Percentiles rank a stretch among this genome's conserved stretches.
Evolutionary conservation across 441 rosid genomes (phyloP).

Genomic region (Bruguiera hainesii): DNA sequence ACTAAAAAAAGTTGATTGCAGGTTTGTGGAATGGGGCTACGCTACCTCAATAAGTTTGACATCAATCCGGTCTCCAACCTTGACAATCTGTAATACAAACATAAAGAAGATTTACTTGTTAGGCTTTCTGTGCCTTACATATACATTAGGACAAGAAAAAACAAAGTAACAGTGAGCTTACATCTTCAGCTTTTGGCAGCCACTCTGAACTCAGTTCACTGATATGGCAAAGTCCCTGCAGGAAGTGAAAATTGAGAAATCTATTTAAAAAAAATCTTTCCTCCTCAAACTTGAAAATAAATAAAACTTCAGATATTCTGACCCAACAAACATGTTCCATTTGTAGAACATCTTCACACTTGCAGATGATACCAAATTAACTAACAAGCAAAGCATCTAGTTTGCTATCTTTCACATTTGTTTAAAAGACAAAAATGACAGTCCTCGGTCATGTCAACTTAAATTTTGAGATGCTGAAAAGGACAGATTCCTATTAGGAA

Average conservation of each 20-base stretch:
- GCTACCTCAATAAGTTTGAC: slow-evolving; percentile 96
- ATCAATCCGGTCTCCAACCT: slow-evolving; percentile 90
- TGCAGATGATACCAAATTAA: neutral
- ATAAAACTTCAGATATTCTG: neutral
- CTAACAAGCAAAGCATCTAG: neutral
- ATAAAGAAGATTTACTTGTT: slow-evolving; percentile 16
- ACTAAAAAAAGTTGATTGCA: neutral
- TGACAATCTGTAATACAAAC: slow-evolving; percentile 52
- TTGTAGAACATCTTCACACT: neutral
- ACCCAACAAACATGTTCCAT: neutral
- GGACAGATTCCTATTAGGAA: too few relatives aligned
- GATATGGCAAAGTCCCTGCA: slow-evolving; percentile 98
- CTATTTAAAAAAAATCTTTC: neutral
- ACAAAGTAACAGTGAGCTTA: slow-evolving; percentile 33
- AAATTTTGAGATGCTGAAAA: too few relatives aligned
- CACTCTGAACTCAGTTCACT: slow-evolving; percentile 88
- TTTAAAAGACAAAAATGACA: too few relatives aligned
- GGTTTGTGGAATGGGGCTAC: neutral
- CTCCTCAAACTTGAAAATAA: neutral
- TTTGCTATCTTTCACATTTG: too few relatives aligned
- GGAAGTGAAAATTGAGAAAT: slow-evolving; percentile 14
- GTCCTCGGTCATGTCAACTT: too few relatives aligned
- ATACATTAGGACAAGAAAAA: neutral
- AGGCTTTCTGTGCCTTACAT: neutral
- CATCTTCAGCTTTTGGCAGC: slow-evolving; percentile 98